Base-by-base conservation (phyloP, 129 eudicot species). In the Sambucus nigra region DNA sequence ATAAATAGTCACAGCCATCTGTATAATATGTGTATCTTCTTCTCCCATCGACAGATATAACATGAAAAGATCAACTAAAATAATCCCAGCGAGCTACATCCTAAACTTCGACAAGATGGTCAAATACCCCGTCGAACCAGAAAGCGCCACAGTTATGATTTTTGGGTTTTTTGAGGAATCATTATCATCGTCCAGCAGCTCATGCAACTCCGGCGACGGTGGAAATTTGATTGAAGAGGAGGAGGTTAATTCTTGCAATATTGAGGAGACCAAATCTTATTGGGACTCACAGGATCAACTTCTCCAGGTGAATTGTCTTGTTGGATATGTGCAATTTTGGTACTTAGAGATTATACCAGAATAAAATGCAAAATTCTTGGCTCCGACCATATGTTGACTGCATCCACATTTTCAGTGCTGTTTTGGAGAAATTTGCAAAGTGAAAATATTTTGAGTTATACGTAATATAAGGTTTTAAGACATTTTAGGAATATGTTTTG, bases 241-340 rank as follows among this genome's bases (percentile, higher is more conserved):
- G 4, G 78, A 70, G 2, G 86, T 61, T 1, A 53, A 52, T 51
- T 47, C 71, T 13, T 6, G 59, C 57, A 63, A 63, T 53, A 47
- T 53, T 2, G 79, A 71, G 53, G 82, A 77, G 65, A 50, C 60
- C 21, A 77, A 70, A 57, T 57, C 27, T 12, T 81, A 71, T 13
- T 85, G 91, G 95, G 83, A 77, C 41, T 59, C 77, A 32, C 95
- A 77, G 18, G 74, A 72, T 22, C 59, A 77, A 53, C 78, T 75
- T 60, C 79, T 85, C 11, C 64, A 19, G 76, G 95, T 85, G 60
- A 12, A 22, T 68, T 51, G 52, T 23, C 9, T 1, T n/a, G 4
- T 39, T 58, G 42, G 7, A 46, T 3, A 39, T 35, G 53, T 27
- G 10, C 31, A 45, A 7, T 5, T 50, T 60, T 25, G 16, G 40